phyloP scores from a whole-genome alignment of 208 protist species.

The Trypanosoma boissoni region DNA sequence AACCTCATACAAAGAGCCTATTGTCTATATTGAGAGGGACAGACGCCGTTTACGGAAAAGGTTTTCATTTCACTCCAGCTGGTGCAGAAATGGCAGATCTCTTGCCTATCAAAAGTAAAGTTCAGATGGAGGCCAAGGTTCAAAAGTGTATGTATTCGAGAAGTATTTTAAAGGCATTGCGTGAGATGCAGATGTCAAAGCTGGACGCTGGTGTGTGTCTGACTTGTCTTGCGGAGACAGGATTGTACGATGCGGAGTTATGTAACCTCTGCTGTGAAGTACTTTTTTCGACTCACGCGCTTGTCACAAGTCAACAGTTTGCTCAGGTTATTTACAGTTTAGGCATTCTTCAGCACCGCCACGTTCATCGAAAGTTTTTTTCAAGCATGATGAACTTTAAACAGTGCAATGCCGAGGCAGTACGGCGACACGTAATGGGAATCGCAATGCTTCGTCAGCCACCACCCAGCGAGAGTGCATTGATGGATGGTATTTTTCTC shows the following conservation, averaged over 20 bases:
- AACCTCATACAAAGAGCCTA: constrained; percentile 42
- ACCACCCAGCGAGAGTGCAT: constrained; percentile 37
- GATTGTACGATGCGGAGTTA: constrained; percentile 80
- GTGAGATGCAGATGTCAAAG: constrained; percentile 49
- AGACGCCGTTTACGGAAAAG: constrained; percentile 48
- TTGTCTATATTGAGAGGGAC: constrained; percentile 64
- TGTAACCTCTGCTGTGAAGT: constrained; percentile 79
- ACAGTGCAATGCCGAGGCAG: constrained; percentile 59
- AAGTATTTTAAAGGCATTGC: constrained; percentile 55
- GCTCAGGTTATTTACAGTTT: constrained; percentile 73
- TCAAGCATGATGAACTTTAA: constrained; percentile 60
- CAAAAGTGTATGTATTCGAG: constrained; percentile 68
- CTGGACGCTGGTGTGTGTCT: constrained; percentile 81
- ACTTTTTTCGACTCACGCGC: constrained; percentile 56
- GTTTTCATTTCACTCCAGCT: constrained; percentile 55
- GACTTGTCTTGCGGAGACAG: constrained; percentile 59
- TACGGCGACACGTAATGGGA: constrained; percentile 59
- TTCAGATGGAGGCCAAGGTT: constrained; percentile 88
- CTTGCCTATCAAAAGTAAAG: constrained; percentile 72
- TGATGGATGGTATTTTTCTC: constrained; percentile 82
- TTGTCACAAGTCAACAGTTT: constrained; percentile 78
- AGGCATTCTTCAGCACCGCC: constrained; percentile 84
- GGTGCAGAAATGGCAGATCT: constrained; percentile 56
- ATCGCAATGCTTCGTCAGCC: constrained; percentile 85
- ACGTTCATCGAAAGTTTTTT: constrained; percentile 79